Evolutionary conservation across 805 yeast species (phyloP).

Genomic region (Dipodascus geniculatus): DNA sequence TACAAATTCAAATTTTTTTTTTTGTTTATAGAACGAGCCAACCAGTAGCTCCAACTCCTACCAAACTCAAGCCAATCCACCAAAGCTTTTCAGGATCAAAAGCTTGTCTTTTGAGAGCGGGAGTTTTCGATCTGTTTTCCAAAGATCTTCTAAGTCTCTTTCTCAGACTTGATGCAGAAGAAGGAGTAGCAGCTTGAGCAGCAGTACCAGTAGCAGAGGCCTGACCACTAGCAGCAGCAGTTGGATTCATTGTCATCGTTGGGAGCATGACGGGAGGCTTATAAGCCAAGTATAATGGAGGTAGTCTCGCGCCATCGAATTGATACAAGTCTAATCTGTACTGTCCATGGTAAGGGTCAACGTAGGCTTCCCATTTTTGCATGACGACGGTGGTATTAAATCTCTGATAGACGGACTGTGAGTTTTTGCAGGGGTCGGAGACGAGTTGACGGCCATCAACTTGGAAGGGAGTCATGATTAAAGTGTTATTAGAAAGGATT

Average conservation of each 20-base stretch:
- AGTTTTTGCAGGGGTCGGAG: constrained; percentile 64
- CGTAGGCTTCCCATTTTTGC: constrained; percentile 41
- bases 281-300: constrained; percentile 86
- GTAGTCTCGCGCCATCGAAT: constrained; percentile 62
- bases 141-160: constrained; percentile 52
- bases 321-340: constrained; percentile 61
- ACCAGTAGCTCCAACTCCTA: constrained; percentile 28
- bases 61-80: constrained; percentile 30
- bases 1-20: neutral
- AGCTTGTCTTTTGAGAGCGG: constrained; percentile 32
- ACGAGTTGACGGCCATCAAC: constrained; percentile 90
- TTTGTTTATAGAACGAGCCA: constrained; percentile 19
- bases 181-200: constrained; percentile 6
- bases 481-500: constrained; percentile 48
- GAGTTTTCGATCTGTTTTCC: constrained; percentile 71
- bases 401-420: constrained; percentile 40
- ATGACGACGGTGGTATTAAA: constrained; percentile 59
- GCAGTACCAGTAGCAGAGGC: constrained; percentile 8
- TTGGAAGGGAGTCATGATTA: constrained; percentile 57
- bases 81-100: constrained; percentile 22
- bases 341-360: constrained; percentile 79
- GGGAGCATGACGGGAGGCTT: constrained; percentile 96
- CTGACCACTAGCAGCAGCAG: constrained; percentile 25
- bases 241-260: constrained; percentile 82
- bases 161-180: neutral